Evolutionary conservation across 1,139 yeast genomes (phyloP).

Genomic region (Geotrichum fermentans): DNA sequence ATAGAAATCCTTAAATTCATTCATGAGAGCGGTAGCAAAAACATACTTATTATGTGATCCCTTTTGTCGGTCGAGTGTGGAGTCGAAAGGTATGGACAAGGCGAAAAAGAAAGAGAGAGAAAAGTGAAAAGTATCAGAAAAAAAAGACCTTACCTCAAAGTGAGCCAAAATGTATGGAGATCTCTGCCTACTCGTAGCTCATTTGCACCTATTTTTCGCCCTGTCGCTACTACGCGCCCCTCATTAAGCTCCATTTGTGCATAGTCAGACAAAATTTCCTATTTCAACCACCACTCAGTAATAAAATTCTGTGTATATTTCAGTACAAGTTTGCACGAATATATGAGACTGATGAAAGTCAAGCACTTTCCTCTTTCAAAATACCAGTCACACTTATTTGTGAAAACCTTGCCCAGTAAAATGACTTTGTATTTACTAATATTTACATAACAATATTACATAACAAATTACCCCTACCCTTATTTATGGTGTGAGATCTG

Average conservation of each 20-base stretch:
- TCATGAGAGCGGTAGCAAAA: neutral
- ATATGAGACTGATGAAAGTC: neutral
- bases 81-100: slow-evolving; percentile 11
- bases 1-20: neutral
- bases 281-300: too few relatives aligned
- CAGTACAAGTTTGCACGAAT: neutral
- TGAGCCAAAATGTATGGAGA: too few relatives aligned
- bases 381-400: neutral
- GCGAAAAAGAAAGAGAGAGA: slow-evolving; percentile 3
- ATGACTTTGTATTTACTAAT: neutral
- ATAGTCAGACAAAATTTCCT: too few relatives aligned
- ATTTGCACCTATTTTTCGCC: too few relatives aligned
- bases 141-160: slow-evolving; percentile 4
- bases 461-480: neutral
- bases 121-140: slow-evolving; percentile 1
- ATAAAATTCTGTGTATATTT: neutral
- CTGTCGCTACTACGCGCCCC: too few relatives aligned
- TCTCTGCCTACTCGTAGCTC: too few relatives aligned
- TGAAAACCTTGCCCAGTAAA: neutral
- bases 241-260: too few relatives aligned
- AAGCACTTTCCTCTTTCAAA: neutral
- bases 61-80: slow-evolving; percentile 13
- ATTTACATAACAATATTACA: neutral
- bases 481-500: neutral
- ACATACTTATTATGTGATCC: slow-evolving; percentile 17